These are phyloP conservation scores for Fallopia convolvulus DNA, from an alignment of 148 eudicot genomes.

Conservation along the genomic window DNA sequence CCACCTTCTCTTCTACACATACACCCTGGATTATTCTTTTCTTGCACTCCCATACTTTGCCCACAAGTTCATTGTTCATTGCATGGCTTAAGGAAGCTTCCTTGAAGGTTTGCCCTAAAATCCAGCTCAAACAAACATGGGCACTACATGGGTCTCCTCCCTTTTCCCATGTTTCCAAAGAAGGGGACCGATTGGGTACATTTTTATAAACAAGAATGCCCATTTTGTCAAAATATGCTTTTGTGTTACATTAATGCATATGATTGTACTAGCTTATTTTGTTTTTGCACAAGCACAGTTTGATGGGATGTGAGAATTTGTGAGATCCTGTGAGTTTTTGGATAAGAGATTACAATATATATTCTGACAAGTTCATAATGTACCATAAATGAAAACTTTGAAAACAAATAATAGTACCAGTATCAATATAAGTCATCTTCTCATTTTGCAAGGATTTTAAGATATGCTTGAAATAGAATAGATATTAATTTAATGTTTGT, in stretches of 20 bases:
- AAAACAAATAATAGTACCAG: background rate
- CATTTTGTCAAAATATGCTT: slow-evolving; percentile 11
- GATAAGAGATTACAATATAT: background rate
- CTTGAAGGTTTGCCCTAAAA: slow-evolving; percentile 4
- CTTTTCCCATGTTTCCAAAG: slow-evolving; percentile 14
- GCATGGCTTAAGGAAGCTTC: background rate
- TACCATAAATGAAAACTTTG: background rate
- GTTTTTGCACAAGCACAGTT: background rate
- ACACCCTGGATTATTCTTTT: slow-evolving; percentile 19
- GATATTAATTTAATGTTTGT: too few species aligned
- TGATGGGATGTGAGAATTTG: slow-evolving; percentile 4
- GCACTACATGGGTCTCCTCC: slow-evolving; percentile 12
- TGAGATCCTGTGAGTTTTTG: slow-evolving; percentile 7
- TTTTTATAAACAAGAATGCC: background rate
- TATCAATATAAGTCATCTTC: too few species aligned
- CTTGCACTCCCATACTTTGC: slow-evolving; percentile 2
- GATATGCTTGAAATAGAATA: too few species aligned
- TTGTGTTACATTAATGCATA: background rate
- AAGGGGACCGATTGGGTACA: background rate
- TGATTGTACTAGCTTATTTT: background rate
- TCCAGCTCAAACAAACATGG: slow-evolving; percentile 15
- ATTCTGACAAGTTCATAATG: slow-evolving; percentile 9
- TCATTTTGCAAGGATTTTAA: too few species aligned
- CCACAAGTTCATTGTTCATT: slow-evolving; percentile 15
- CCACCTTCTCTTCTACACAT: slow-evolving; percentile 5